These are phyloP conservation scores for Calonectria hawksworthii DNA, from an alignment of 2,329 filamentous ascomycete species.

Conservation along the genomic window DNA sequence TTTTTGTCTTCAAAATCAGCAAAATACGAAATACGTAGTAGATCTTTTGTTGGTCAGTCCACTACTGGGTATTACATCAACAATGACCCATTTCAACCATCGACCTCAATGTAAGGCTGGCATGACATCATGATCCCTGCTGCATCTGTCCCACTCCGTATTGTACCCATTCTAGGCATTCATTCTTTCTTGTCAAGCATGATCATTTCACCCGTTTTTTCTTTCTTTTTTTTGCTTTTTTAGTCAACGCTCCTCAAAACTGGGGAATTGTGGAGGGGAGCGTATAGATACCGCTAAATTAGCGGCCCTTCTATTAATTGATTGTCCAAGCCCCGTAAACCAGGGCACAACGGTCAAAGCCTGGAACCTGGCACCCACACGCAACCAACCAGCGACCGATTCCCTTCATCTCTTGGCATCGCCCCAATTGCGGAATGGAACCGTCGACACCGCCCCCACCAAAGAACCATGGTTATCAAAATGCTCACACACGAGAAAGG, in stretches of 20 bases:
- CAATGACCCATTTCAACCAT: neutral
- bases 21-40: neutral
- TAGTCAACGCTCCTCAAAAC: no score
- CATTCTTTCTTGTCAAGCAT: neutral
- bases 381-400: neutral
- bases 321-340: neutral
- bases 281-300: neutral
- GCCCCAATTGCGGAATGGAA: neutral
- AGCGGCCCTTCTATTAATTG: neutral
- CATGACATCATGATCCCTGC: neutral
- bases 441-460: conserved; percentile 1
- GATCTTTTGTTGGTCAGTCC: neutral
- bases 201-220: neutral
- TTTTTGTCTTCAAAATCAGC: neutral
- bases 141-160: neutral
- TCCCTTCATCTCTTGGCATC: neutral
- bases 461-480: neutral
- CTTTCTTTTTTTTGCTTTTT: neutral
- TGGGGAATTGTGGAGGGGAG: neutral
- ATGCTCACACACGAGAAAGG: neutral
- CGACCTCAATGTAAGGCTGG: neutral
- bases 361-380: neutral
- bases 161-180: neutral
- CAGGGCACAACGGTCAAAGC: neutral
- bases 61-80: neutral